Evolutionary conservation across 2,329 filamentous ascomycete species (phyloP).

Genomic region (Fusarium succisae): DNA sequence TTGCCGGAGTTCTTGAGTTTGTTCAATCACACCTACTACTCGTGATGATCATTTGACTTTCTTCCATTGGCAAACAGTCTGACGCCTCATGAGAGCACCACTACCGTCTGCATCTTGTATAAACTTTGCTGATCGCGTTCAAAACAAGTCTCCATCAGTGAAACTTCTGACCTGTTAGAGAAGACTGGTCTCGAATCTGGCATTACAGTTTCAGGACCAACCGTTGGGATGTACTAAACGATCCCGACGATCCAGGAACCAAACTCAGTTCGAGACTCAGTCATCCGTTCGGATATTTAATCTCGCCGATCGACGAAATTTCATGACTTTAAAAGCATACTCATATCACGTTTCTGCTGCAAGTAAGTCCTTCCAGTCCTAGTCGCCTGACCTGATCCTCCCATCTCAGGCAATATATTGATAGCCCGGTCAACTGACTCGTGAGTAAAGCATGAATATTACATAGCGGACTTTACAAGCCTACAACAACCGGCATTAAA

Average conservation of each 20-base stretch:
- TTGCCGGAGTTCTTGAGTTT: background rate
- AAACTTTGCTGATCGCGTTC: background rate
- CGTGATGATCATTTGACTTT: background rate
- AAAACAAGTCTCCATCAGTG: background rate
- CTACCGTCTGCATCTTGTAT: background rate
- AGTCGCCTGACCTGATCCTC: background rate
- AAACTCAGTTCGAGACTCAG: background rate
- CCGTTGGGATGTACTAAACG: constrained; percentile 18
- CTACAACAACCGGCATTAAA: background rate
- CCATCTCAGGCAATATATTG: background rate
- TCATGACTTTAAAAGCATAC: background rate
- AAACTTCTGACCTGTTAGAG: background rate
- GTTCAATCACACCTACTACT: background rate
- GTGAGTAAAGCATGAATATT: background rate
- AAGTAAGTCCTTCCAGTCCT: background rate
- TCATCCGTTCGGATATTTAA: background rate
- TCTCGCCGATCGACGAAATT: background rate
- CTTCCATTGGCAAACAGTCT: background rate
- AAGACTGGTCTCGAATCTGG: background rate
- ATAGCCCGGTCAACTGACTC: background rate
- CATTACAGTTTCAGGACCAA: background rate
- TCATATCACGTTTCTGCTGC: background rate
- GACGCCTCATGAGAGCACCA: background rate
- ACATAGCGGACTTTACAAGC: background rate
- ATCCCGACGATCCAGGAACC: constrained; percentile 23